Base-by-base conservation (phyloP, 1,139 yeast genomes). In the Blastobotrys serpentis region DNA sequence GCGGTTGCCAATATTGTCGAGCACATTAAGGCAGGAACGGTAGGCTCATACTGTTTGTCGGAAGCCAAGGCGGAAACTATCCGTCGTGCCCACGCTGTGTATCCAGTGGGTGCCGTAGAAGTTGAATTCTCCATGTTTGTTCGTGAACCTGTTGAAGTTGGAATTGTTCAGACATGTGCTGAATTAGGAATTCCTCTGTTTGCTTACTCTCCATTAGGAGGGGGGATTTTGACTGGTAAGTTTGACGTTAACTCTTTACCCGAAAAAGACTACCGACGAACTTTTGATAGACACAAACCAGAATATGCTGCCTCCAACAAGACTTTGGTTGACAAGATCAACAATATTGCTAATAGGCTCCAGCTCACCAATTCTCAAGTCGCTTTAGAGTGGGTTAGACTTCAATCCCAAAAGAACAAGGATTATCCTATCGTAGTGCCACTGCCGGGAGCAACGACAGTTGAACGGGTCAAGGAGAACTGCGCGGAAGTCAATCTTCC, bases 151-250 rank as follows among this genome's bases (percentile, higher is more conserved):
- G 61, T 80, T 36, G 54, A 67, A 7, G 79, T 84, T 59, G 95
- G 90, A 1, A 75, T 84, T 17, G 76, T 82, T 53, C 75, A 73
- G 13, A 66, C 71, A 3, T 75, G 79, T 52, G 70, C 67, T n/a
- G 82, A 81, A 51, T 70, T 77, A 34, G 71, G 71, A n/a, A 75
- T 87, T 49, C 84, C 92, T 6, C 71, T 86, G 33, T 69, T 85
- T 53, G 87, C 90, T 22, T 87, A 88, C 67, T 84, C 95, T 22
- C 96, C 96, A 37, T 72, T 88, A 52, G 82, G 88, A n/a, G 74
- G 86, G 60, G 96, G 96, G 0, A 67, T 81, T 50, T 74, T 88
- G 52, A 82, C 94, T 5, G 94, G 92, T 49, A 55, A 70, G 14
- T 75, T 79, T 50, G 76, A 69, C 40, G 57, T 68, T 3, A 69